phyloP scores from a whole-genome alignment of 768 basidiomycete species.

The Ramaria sp. region DNA sequence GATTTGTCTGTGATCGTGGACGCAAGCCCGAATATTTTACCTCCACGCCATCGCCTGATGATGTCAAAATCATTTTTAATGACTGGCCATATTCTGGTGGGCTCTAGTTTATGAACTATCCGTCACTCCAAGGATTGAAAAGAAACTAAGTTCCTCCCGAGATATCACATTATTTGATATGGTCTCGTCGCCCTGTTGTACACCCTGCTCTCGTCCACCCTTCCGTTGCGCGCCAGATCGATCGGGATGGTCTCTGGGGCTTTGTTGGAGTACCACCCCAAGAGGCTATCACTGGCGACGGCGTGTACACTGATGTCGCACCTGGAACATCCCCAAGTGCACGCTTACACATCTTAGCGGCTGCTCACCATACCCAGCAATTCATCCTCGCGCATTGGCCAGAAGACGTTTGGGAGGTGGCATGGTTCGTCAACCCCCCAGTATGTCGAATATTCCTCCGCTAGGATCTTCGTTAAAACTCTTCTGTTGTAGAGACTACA shows the following conservation, averaged over 20 bases:
- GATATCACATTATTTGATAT: slow-evolving; percentile 66
- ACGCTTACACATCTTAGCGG: slow-evolving; percentile 16
- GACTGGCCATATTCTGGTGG: slow-evolving; percentile 86
- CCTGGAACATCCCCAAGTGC: slow-evolving; percentile 13
- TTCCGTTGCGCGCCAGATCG: slow-evolving; percentile 30
- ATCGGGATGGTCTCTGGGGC: slow-evolving; percentile 73
- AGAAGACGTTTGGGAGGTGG: slow-evolving; percentile 76
- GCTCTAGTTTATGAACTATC: slow-evolving; percentile 9
- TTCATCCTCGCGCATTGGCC: slow-evolving; percentile 61
- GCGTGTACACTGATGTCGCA: slow-evolving; percentile 5
- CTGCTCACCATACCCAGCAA: slow-evolving; percentile 46
- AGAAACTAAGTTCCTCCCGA: slow-evolving; percentile 45
- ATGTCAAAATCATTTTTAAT: slow-evolving; percentile 65
- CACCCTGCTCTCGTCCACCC: slow-evolving; percentile 31
- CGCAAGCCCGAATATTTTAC: slow-evolving; percentile 49
- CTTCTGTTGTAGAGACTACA: slow-evolving; percentile 53
- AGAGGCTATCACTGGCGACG: slow-evolving; percentile 30
- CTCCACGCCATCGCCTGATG: slow-evolving; percentile 43
- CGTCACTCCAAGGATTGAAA: not conserved
- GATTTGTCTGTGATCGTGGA: not conserved
- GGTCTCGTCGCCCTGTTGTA: slow-evolving; percentile 66
- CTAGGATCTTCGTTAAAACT: not conserved
- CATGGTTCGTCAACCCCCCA: slow-evolving; percentile 86
- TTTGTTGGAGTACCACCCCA: slow-evolving; percentile 61
- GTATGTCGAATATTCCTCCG: slow-evolving; percentile 31